Conservation (phyloP, 345 rosid genomes). For the Eutrema yunnanense region DNA sequence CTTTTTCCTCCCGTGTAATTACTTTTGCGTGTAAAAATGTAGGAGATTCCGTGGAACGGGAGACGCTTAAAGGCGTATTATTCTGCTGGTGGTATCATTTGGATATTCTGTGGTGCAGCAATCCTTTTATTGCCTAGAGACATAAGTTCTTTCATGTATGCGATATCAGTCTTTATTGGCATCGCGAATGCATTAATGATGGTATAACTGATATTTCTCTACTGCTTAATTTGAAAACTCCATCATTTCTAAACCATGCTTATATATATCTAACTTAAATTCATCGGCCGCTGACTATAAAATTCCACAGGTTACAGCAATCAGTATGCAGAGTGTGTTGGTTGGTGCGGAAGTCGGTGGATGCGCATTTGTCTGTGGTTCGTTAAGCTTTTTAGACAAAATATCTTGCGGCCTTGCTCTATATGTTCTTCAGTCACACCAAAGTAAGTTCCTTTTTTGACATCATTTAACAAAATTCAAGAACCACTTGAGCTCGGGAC, state of each 20-base stretch:
- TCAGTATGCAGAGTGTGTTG: conserved; percentile 88
- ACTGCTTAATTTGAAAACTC: not conserved
- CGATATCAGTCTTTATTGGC: conserved; percentile 59
- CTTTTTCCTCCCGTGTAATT: not conserved
- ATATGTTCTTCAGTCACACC: conserved; percentile 77
- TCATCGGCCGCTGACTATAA: not conserved
- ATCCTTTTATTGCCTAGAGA: conserved; percentile 60
- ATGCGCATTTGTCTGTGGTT: conserved; percentile 93
- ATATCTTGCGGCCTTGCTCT: conserved; percentile 82
- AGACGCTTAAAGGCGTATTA: conserved; percentile 73
- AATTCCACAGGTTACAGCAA: conserved; percentile 62
- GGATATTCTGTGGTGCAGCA: conserved; percentile 74
- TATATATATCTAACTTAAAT: not conserved
- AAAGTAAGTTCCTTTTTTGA: conserved; percentile 46
- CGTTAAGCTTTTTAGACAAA: conserved; percentile 90
- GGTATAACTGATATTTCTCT: conserved; percentile 36
- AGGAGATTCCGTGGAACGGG: conserved; percentile 91
- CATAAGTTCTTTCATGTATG: conserved; percentile 58
- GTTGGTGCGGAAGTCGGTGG: conserved; percentile 80
- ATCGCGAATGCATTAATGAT: conserved; percentile 80
- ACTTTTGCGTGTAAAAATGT: conserved; percentile 1
- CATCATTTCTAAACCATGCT: not conserved
- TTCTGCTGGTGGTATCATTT: conserved; percentile 78
- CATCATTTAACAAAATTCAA: too few species aligned
- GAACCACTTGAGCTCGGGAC: too few species aligned